Base-by-base conservation (phyloP, 2,329 filamentous ascomycete species). In the Myriangium duriaei region DNA sequence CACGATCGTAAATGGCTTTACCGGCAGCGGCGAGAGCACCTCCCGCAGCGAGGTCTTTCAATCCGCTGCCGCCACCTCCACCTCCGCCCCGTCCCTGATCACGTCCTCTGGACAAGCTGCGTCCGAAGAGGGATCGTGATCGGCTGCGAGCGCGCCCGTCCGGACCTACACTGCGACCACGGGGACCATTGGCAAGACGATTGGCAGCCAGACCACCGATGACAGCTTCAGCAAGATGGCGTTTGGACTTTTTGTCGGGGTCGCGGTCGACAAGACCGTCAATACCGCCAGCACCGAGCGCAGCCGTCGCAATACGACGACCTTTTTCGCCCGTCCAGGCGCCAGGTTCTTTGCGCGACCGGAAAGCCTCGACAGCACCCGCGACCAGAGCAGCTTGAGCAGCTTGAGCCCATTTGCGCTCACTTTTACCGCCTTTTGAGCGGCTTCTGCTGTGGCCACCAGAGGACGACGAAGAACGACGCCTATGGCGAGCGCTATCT, bases 271-370 rank as follows among this genome's bases (percentile, higher is more conserved):
- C 67, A 30, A 86, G 71, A 15, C 78, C 79, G 57, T 95, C 85
- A 44, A 94, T 81, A 41, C 85, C 82, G 48, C 83, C 88, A 42
- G 88, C 86, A 60, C 84, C 81, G 17, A 78, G 60, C 24, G 88
- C 88, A 33, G 86, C 87, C 14, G 88, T 95, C 34, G 93, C 72
- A 43, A 96, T 75, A 37, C 88, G 84, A 65, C 86, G 91, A 47
- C 86, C 84, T 63, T 95, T 95, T 45, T 83, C 81, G 26, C 87
- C 88, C 46, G 79, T 81, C 86, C 87, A 95, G 30, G 79, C 74
- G 39, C 88, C 88, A 2, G 85, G 81, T 45, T 91, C 81, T 52
- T 88, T 93, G 56, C 87, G 79, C 40, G 86, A 79, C 44, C 84
- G 80, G 69, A 93, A 93, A 30, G 88, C 88, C 60, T 95, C 87